These are phyloP conservation scores for Pythium monospermum DNA, from an alignment of 352 stramenopile genomes.

Conservation along the genomic window DNA sequence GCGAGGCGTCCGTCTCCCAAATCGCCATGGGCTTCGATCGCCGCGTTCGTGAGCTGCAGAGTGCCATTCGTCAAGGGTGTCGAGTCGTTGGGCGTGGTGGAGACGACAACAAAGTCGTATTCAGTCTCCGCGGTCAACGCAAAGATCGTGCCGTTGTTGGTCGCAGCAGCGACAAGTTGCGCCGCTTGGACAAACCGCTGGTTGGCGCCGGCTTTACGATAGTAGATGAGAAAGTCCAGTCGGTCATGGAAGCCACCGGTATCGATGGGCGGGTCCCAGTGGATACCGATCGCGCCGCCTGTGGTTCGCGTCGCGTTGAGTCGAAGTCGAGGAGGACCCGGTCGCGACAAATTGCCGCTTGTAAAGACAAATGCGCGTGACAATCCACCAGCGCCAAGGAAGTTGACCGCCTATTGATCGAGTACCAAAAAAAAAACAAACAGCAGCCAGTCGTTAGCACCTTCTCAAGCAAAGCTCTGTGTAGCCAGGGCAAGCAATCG, in stretches of 20 bases:
- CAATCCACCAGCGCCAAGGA: constrained; percentile 26
- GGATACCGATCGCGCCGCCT: constrained; percentile 33
- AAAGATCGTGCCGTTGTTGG: constrained; percentile 27
- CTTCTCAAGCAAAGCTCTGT: no score
- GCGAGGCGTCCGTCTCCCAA: constrained; percentile 1
- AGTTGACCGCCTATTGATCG: constrained; percentile 33
- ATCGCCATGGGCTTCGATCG: constrained; percentile 20
- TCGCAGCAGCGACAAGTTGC: constrained; percentile 10
- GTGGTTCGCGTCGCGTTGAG: constrained; percentile 12
- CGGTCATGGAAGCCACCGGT: constrained; percentile 13
- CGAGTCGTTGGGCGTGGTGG: constrained; percentile 14
- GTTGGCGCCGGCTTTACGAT: constrained; percentile 8
- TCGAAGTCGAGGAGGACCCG: constrained; percentile 35
- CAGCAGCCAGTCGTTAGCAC: no score
- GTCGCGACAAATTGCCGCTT: constrained; percentile 33
- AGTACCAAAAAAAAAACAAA: background rate
- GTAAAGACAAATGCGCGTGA: constrained; percentile 27
- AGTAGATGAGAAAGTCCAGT: constrained; percentile 10
- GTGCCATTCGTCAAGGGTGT: constrained; percentile 10
- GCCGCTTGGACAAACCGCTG: constrained; percentile 15
- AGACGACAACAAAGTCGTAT: constrained; percentile 50
- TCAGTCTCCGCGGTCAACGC: constrained; percentile 33
- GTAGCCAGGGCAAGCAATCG: no score
- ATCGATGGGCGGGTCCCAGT: constrained; percentile 36
- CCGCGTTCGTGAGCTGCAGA: constrained; percentile 20